Evolutionary conservation across 2,329 filamentous ascomycete species (phyloP), one percentile per base, ranked within the genome.

Genomic region (Didymosphaeria variabile): DNA sequence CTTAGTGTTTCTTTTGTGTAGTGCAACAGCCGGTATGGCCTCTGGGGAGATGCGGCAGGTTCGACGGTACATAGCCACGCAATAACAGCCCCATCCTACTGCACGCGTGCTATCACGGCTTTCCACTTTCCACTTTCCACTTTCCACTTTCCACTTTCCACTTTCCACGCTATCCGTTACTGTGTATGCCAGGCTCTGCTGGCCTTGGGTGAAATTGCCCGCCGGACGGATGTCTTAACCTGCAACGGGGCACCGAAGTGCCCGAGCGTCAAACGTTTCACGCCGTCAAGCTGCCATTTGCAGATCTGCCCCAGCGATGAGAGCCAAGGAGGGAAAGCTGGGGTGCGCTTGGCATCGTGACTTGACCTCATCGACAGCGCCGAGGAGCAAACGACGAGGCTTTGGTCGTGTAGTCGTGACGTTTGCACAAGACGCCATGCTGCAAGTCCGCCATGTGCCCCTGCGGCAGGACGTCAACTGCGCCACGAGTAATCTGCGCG

Each of bases 341-440:
- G 15, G 36, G 23, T 21, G n/a, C 47, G 34, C 52, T 59, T 59
- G 57, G 57, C 57, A 54, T 50, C 42, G 53, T 55, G 32, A 55
- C 31, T 50, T 45, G 57, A 59, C 52, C 34, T 59, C 51, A 55
- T 38, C 57, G 32, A 45, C 42, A 32, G 21, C 49, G 29, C n/a
- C 26, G 38, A 45, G n/a, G 36, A 47, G 49, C 40, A 19, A 21
- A 19, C 47, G 26, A 12, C 36, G 17, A 17, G 31, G 9, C 17
- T 42, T 51, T 36, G 23, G 0, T 21, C 34, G 1, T 52, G n/a
- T 29, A 12, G 26, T 40, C 21, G 21, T 53, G 50, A 29, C 40
- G 10, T 23, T 46, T 55, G 17, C 26, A 34, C 19, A 9, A 52
- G 34, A n/a, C 12, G 17, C 9, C 40, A 42, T 44, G 34, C 19